Conservation (phyloP, 2,329 filamentous ascomycete genomes). For the Ceratocystis destructans region DNA sequence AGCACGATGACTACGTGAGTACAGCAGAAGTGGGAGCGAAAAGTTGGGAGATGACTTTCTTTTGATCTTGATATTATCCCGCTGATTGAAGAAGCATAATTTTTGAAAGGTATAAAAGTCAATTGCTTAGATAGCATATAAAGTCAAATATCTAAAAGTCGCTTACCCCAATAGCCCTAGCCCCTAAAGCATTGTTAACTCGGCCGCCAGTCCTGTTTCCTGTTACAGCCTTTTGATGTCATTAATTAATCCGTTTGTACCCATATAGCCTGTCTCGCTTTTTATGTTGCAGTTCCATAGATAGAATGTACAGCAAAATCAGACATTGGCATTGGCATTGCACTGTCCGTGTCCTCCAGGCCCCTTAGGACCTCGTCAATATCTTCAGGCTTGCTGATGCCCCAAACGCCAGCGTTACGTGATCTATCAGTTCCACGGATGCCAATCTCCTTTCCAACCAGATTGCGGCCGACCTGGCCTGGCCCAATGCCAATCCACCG, state of each 20-base stretch:
- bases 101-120: neutral
- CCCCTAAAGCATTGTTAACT: neutral
- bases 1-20: neutral
- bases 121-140: neutral
- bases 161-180: neutral
- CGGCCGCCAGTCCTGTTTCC: neutral
- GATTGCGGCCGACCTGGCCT: constrained; percentile 81
- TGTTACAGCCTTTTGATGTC: neutral
- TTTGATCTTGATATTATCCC: neutral
- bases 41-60: too few species aligned
- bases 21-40: neutral
- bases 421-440: constrained; percentile 64
- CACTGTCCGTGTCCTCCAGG: constrained; percentile 48
- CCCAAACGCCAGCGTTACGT: constrained; percentile 88
- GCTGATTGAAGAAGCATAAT: too few species aligned
- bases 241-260: neutral
- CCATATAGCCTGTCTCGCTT: neutral
- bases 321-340: constrained; percentile 32
- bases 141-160: neutral
- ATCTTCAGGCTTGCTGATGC: constrained; percentile 66
- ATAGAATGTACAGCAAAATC: constrained; percentile 15
- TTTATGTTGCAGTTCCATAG: constrained; percentile 3
- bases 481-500: constrained; percentile 88
- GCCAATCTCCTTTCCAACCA: constrained; percentile 90
- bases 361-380: constrained; percentile 54